These are phyloP conservation scores for Candida anutae DNA, from an alignment of 1,139 yeast species.

Conservation along the genomic window DNA sequence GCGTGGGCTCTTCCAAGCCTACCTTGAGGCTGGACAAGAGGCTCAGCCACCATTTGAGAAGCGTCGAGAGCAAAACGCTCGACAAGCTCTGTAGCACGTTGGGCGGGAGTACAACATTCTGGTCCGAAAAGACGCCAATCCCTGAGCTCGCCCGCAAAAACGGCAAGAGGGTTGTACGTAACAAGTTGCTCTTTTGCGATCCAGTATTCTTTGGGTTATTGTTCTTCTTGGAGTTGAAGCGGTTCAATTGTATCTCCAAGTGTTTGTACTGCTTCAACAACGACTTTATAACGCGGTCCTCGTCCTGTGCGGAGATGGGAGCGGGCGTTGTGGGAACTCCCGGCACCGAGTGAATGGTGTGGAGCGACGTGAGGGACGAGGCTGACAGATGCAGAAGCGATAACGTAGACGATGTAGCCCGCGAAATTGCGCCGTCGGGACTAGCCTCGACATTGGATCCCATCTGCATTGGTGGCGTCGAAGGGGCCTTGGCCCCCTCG, in stretches of 20 bases:
- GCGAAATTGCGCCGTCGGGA: too few species aligned
- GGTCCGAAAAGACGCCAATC: too few species aligned
- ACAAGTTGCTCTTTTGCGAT: conserved; percentile 53
- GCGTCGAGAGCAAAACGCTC: conserved; percentile 30
- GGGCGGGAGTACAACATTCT: too few species aligned
- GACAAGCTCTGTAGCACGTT: conserved; percentile 26
- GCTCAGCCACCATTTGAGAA: conserved; percentile 63
- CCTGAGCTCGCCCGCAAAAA: conserved; percentile 38
- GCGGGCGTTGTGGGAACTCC: too few species aligned
- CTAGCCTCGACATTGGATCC: too few species aligned
- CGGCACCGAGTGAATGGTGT: too few species aligned
- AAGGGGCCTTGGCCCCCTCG: too few species aligned
- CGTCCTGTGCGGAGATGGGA: conserved; percentile 4
- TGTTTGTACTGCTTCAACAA: conserved; percentile 32
- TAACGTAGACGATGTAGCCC: too few species aligned
- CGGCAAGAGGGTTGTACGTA: conserved; percentile 61
- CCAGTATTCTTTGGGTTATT: conserved; percentile 33
- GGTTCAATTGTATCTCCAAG: conserved; percentile 37
- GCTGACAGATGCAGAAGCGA: too few species aligned
- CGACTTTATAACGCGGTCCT: conserved; percentile 22
- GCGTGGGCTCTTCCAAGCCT: conserved; percentile 9
- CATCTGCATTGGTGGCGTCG: too few species aligned
- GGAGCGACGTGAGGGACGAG: too few species aligned
- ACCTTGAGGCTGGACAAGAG: conserved; percentile 29
- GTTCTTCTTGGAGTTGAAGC: conserved; percentile 31